These are phyloP conservation scores for Botrytis cinerea DNA, from an alignment of 2,329 filamentous ascomycete genomes.

Conservation along the genomic window DNA sequence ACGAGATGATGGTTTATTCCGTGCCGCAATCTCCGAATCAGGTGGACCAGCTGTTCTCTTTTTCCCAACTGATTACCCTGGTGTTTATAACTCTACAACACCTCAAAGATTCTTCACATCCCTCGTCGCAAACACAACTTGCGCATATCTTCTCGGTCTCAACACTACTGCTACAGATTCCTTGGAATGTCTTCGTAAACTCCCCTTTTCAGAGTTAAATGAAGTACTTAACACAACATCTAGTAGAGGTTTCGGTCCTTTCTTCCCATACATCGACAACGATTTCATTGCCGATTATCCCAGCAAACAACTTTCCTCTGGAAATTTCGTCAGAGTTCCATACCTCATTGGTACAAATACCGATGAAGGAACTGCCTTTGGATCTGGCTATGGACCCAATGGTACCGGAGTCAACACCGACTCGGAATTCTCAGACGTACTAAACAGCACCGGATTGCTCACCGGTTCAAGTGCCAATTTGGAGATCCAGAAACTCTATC, in stretches of 20 bases:
- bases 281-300: conserved; percentile 50
- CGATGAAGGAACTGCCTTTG: conserved; percentile 45
- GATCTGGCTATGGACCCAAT: conserved; percentile 38
- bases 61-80: conserved; percentile 16
- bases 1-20: conserved; percentile 56
- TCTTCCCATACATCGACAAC: conserved; percentile 42
- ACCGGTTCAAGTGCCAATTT: conserved; percentile 8
- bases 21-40: conserved; percentile 52
- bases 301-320: conserved; percentile 52
- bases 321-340: conserved; percentile 44
- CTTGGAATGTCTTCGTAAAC: conserved; percentile 38
- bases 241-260: conserved; percentile 42
- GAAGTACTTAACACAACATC: conserved; percentile 37
- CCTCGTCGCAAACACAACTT: conserved; percentile 41
- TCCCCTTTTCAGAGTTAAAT: conserved; percentile 37
- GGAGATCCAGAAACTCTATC: conserved; percentile 50
- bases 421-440: conserved; percentile 29
- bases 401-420: conserved; percentile 35
- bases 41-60: conserved; percentile 33
- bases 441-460: conserved; percentile 11
- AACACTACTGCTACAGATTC: conserved; percentile 42
- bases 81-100: conserved; percentile 28
- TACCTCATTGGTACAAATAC: conserved; percentile 49
- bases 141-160: conserved; percentile 27
- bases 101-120: conserved; percentile 41